Percentiles rank a stretch among this genome's conserved stretches.
phyloP scores from a whole-genome alignment of 371 early-diverging fungal genomes.

The Mortierella sp. region DNA sequence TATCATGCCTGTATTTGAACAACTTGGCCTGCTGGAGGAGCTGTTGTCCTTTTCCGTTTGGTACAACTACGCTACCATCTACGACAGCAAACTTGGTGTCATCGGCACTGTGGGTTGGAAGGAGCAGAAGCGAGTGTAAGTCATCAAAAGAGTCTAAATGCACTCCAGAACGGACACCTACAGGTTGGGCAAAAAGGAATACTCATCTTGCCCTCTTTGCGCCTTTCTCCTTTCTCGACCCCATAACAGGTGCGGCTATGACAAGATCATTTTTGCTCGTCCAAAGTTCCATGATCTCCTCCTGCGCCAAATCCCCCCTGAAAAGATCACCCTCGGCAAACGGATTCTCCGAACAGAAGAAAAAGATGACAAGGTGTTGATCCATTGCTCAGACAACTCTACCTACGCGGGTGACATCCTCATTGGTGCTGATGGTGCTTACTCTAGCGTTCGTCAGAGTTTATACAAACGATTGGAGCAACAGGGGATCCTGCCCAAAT shows the following conservation, averaged over 20 bases:
- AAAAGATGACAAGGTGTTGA: slow-evolving; percentile 10
- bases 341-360: slow-evolving; percentile 22
- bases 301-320: slow-evolving; percentile 11
- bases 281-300: slow-evolving; percentile 22
- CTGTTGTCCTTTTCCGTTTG: slow-evolving; percentile 12
- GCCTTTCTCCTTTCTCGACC: neutral
- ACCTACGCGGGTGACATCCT: slow-evolving; percentile 21
- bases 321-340: slow-evolving; percentile 26
- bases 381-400: slow-evolving; percentile 23
- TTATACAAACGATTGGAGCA: slow-evolving; percentile 6
- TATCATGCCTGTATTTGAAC: slow-evolving; percentile 23
- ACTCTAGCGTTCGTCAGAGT: slow-evolving; percentile 20
- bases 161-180: too few relatives aligned
- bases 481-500: slow-evolving; percentile 6
- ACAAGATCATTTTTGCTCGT: slow-evolving; percentile 24
- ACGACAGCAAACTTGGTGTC: slow-evolving; percentile 8
- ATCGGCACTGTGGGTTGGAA: slow-evolving; percentile 8
- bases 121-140: slow-evolving; percentile 16
- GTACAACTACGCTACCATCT: slow-evolving; percentile 12
- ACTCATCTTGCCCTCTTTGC: too few relatives aligned
- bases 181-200: too few relatives aligned
- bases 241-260: slow-evolving; percentile 24
- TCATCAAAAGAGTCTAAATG: too few relatives aligned
- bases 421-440: slow-evolving; percentile 31
- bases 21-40: slow-evolving; percentile 24